phyloP scores from a whole-genome alignment of 805 yeast genomes.

The Ogataea thermomethanolica region DNA sequence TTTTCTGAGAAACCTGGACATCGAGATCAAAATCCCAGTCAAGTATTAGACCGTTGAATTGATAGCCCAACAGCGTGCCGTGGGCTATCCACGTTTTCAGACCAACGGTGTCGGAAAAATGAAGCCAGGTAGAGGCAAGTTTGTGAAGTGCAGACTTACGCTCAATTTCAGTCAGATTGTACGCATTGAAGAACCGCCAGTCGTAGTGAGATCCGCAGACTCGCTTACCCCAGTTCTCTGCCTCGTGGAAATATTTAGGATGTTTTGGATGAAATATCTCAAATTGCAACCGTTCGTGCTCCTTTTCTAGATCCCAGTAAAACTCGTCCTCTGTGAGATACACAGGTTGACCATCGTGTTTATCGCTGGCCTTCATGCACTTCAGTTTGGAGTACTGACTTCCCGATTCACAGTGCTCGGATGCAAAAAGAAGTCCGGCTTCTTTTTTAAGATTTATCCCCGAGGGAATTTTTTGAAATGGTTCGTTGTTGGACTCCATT shows the following conservation, averaged over 20 bases:
- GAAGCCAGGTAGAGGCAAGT: slow-evolving; percentile 51
- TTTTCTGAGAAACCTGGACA: slow-evolving; percentile 53
- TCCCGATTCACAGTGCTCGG: background rate
- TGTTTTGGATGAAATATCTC: background rate
- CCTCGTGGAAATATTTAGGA: slow-evolving; percentile 42
- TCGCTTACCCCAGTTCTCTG: slow-evolving; percentile 29
- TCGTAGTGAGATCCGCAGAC: slow-evolving; percentile 42
- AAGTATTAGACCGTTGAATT: slow-evolving; percentile 53
- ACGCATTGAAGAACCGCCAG: slow-evolving; percentile 41
- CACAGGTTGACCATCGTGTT: slow-evolving; percentile 1
- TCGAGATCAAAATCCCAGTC: slow-evolving; percentile 65
- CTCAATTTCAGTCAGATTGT: slow-evolving; percentile 19
- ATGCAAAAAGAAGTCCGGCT: background rate
- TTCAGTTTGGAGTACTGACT: background rate
- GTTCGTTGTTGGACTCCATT: slow-evolving; percentile 2
- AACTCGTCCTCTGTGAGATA: slow-evolving; percentile 10
- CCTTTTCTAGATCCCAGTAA: slow-evolving; percentile 5
- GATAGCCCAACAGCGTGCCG: slow-evolving; percentile 61
- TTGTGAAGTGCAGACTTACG: slow-evolving; percentile 40
- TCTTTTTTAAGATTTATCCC: slow-evolving; percentile 1
- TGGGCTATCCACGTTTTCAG: slow-evolving; percentile 60
- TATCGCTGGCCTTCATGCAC: background rate
- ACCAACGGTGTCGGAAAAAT: slow-evolving; percentile 42
- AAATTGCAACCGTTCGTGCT: background rate
- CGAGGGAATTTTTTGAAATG: slow-evolving; percentile 6